A percentile compares a stretch with the other conserved stretches of the same genome.
Conservation (phyloP, 2,329 filamentous ascomycete genomes). For the Graphilbum fragrans region DNA sequence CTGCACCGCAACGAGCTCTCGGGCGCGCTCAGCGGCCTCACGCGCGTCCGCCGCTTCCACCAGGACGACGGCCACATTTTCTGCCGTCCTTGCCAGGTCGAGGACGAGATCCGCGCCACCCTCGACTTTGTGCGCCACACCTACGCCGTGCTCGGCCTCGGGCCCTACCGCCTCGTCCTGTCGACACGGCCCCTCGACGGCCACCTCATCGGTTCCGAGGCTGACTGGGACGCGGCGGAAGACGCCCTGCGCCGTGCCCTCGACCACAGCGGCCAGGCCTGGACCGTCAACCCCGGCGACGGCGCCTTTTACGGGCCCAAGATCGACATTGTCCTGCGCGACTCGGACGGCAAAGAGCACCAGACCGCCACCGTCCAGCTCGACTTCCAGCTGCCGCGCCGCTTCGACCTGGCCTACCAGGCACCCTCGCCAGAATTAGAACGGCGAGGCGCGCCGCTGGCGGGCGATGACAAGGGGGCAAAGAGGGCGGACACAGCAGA, state of each 20-base stretch:
- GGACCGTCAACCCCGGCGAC: conserved; percentile 68
- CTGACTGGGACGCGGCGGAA: conserved; percentile 59
- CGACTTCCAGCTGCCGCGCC: conserved; percentile 77
- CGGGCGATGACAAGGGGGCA: conserved; percentile 18
- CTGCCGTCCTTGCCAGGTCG: conserved; percentile 65
- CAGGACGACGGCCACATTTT: conserved; percentile 93
- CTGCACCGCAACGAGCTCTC: conserved; percentile 93
- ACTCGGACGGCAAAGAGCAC: conserved; percentile 74
- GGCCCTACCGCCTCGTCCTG: conserved; percentile 61
- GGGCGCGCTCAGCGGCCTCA: conserved; percentile 80
- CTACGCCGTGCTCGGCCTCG: conserved; percentile 58
- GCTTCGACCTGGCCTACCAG: conserved; percentile 66
- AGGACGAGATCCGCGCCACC: conserved; percentile 60
- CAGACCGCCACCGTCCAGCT: conserved; percentile 84
- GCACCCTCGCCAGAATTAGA: conserved; percentile 55
- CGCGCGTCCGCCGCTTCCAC: conserved; percentile 84
- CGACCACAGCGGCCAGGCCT: conserved; percentile 50
- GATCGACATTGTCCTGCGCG: conserved; percentile 74
- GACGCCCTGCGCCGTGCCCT: conserved; percentile 52
- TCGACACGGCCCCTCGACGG: conserved; percentile 62
- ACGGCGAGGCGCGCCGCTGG: conserved; percentile 25
- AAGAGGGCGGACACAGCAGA: neutral
- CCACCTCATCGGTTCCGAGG: conserved; percentile 61
- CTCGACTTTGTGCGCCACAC: conserved; percentile 63
- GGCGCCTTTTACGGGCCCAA: conserved; percentile 89